Base-by-base conservation (phyloP, 2,329 filamentous ascomycete species). In the Penicillium sp. region DNA sequence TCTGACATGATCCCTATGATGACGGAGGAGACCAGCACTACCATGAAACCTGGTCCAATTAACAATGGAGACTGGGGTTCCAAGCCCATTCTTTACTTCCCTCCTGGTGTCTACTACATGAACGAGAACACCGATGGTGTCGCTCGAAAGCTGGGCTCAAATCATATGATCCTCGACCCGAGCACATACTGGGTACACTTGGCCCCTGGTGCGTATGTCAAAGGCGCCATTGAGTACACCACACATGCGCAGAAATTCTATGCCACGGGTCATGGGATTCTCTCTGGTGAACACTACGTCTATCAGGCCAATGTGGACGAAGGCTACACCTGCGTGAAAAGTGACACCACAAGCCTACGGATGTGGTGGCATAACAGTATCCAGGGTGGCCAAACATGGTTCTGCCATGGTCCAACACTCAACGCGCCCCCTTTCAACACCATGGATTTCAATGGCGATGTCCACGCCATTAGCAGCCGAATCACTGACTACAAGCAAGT, bases 41-140 rank as follows among this genome's bases (percentile, higher is more conserved):
- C 38, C 6, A 63, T 71, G 54, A 58, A 20, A 6, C 69, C 67
- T 8, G 72, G 72, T 2, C 59, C 60, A 10, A 67, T 74, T 7
- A 65, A 56, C 41, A 55, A 55, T 31, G 35, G 61, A n/a, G 63
- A 68, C 59, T 58, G 55, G 48, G 59, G 54, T 20, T 31, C 50
- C 25, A 48, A 57, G 42, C 56, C 64, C 15, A 67, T 61, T 52
- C 58, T 70, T 38, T 63, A 61, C 17, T 70, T 70, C 51, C 53
- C 52, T 2, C 65, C 68, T 17, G 67, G 68, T 1, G 68, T 71
- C 10, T 71, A 71, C 59, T 69, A 60, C 47, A 53, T 66, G 50
- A 47, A 41, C 38, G 38, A 41, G n/a, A 17, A 41, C 10, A 41
- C 15, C 1, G 15, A 41, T 14, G 38, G 7, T n/a, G 38, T 10